These are phyloP conservation scores for Hypomontagnella monticulosa DNA, from an alignment of 495 filamentous ascomycete genomes.

Conservation along the genomic window DNA sequence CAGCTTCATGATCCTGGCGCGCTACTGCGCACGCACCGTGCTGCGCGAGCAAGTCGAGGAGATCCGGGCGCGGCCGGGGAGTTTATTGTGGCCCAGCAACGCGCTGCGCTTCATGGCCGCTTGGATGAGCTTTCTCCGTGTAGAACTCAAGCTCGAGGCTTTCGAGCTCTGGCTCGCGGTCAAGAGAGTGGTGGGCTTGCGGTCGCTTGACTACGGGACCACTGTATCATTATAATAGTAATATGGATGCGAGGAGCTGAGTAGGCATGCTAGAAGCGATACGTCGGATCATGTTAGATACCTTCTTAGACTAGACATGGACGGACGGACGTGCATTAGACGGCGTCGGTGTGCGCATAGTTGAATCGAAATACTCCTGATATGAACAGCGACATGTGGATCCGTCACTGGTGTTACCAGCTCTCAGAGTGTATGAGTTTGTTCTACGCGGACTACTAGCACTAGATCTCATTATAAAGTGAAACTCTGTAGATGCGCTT, in stretches of 20 bases:
- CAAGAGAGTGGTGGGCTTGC: constrained; percentile 58
- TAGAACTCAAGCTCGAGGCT: constrained; percentile 63
- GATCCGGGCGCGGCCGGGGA: constrained; percentile 58
- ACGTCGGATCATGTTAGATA: constrained; percentile 5
- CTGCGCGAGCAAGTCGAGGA: constrained; percentile 86
- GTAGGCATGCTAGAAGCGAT: neutral
- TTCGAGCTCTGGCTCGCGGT: constrained; percentile 68
- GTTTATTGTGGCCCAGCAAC: constrained; percentile 61
- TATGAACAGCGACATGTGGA: too few relatives aligned
- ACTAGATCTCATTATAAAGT: neutral
- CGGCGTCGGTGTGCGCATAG: constrained; percentile 10
- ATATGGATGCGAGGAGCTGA: neutral
- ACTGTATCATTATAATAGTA: constrained; percentile 26
- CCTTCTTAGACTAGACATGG: too few relatives aligned
- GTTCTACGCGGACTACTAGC: too few relatives aligned
- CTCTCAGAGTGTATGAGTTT: too few relatives aligned
- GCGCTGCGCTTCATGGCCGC: constrained; percentile 57
- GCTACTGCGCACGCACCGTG: constrained; percentile 89
- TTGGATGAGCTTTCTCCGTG: constrained; percentile 60
- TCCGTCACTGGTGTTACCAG: too few relatives aligned
- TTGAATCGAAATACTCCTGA: too few relatives aligned
- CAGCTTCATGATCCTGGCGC: constrained; percentile 91
- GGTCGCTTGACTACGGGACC: constrained; percentile 21
- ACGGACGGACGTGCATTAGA: constrained; percentile 20
- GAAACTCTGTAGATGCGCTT: constrained; percentile 6